These are phyloP conservation scores for Pezicula radicicola DNA, from an alignment of 2,329 filamentous ascomycete species.

Conservation along the genomic window DNA sequence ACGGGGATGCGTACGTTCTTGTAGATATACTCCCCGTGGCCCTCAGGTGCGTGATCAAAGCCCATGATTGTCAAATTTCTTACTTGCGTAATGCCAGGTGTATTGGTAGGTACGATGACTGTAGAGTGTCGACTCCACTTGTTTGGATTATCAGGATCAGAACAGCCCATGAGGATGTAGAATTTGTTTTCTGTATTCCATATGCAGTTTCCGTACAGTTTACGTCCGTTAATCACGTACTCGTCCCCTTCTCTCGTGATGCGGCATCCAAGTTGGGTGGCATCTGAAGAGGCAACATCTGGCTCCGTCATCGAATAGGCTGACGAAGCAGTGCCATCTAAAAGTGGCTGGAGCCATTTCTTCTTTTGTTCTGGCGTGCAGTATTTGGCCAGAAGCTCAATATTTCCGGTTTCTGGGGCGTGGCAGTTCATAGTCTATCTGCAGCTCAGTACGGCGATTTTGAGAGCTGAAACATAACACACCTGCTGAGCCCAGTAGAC, in stretches of 20 bases:
- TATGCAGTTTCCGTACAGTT: conserved; percentile 37
- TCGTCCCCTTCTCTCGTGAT: conserved; percentile 33
- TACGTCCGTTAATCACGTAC: conserved; percentile 39
- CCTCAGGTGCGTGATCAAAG: conserved; percentile 38
- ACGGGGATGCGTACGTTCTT: conserved; percentile 36
- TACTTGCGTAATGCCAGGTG: conserved; percentile 34
- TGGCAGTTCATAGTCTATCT: conserved; percentile 40
- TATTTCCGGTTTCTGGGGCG: conserved; percentile 48
- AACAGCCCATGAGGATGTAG: conserved; percentile 28
- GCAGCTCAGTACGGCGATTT: neutral
- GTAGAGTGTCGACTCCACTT: conserved; percentile 37
- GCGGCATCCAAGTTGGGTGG: conserved; percentile 40
- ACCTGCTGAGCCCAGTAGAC: conserved; percentile 38
- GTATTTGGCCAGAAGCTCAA: conserved; percentile 50
- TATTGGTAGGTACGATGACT: conserved; percentile 34
- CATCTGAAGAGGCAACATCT: conserved; percentile 46
- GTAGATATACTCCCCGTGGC: conserved; percentile 39
- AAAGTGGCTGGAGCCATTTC: conserved; percentile 44
- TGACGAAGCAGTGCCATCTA: conserved; percentile 45
- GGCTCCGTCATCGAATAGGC: conserved; percentile 51
- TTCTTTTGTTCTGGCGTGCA: conserved; percentile 46
- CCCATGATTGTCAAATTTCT: conserved; percentile 38
- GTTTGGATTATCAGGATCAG: conserved; percentile 35
- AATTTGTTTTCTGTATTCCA: conserved; percentile 28
- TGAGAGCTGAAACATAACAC: neutral